A percentile compares a stretch with the other conserved stretches of the same genome.
phyloP scores from a whole-genome alignment of 441 rosid species.

The Melastoma candidum region DNA sequence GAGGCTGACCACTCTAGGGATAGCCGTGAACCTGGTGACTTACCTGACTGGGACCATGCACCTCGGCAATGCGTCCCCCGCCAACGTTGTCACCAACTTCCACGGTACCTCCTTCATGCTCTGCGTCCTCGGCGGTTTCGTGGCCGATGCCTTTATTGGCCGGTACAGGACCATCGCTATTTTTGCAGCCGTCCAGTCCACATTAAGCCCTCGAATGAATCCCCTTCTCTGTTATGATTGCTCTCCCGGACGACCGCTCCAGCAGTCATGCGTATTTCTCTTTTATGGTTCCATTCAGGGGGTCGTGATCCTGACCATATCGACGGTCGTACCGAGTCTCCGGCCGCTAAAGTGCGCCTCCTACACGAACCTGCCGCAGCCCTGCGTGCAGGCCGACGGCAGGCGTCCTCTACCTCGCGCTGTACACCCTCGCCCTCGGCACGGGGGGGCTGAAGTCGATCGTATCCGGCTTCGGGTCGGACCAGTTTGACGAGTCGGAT shows the following conservation, averaged over 20 bases:
- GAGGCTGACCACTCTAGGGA: conserved; percentile 85
- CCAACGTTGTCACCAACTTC: conserved; percentile 82
- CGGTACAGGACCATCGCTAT: conserved; percentile 89
- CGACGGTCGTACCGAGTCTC: conserved; percentile 53
- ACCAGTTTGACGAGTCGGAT: conserved; percentile 78
- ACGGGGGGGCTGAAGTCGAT: conserved; percentile 95
- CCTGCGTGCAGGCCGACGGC: conserved; percentile 43
- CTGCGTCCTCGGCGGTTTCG: conserved; percentile 79
- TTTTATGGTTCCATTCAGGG: conserved; percentile 32
- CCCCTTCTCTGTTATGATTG: too few relatives aligned
- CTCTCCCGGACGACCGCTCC: too few relatives aligned
- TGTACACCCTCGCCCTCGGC: conserved; percentile 73
- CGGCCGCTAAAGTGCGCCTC: conserved; percentile 48
- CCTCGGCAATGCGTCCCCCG: conserved; percentile 66
- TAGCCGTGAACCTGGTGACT: conserved; percentile 83
- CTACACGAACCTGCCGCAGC: conserved; percentile 12
- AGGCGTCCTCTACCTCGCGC: conserved; percentile 53
- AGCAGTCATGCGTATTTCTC: too few relatives aligned
- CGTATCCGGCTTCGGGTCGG: conserved; percentile 86
- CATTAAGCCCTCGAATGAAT: conserved; percentile 25
- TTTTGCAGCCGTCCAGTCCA: conserved; percentile 78
- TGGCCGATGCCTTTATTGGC: conserved; percentile 89
- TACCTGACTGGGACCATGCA: conserved; percentile 87
- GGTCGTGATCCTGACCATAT: conserved; percentile 49
- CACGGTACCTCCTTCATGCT: conserved; percentile 91